Conservation (phyloP, 495 filamentous ascomycete species). For the Clohesyomyces aquaticus region DNA sequence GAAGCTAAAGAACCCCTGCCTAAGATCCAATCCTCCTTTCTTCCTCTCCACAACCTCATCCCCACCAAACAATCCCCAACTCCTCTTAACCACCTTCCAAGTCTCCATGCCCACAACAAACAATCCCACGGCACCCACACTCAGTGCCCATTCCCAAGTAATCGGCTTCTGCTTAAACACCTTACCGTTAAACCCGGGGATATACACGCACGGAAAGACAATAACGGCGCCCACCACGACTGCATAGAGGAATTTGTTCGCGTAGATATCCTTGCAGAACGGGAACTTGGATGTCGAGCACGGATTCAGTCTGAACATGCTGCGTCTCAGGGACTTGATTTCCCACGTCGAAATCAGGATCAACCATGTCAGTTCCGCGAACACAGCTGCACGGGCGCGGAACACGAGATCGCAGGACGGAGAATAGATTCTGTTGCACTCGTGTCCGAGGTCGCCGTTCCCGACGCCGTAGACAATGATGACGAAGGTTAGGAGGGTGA, state of each 20-base stretch:
- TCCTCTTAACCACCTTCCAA: constrained; percentile 58
- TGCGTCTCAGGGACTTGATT: constrained; percentile 45
- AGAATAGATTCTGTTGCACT: constrained; percentile 62
- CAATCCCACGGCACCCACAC: constrained; percentile 55
- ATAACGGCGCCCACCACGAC: constrained; percentile 63
- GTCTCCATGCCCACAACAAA: constrained; percentile 64
- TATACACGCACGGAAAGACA: constrained; percentile 71
- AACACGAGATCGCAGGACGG: constrained; percentile 50
- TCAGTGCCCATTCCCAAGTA: constrained; percentile 71
- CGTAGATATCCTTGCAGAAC: constrained; percentile 64
- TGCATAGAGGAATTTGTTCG: constrained; percentile 68
- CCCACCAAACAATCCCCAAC: constrained; percentile 6
- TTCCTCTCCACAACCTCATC: not conserved
- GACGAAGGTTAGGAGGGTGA: constrained; percentile 67
- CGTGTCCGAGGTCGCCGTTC: constrained; percentile 59
- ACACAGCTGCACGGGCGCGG: constrained; percentile 71
- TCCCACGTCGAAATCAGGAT: constrained; percentile 62
- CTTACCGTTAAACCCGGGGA: constrained; percentile 65
- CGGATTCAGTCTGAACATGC: no score
- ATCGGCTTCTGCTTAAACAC: constrained; percentile 74
- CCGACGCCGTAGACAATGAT: constrained; percentile 67
- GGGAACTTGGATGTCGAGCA: no score
- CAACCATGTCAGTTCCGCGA: constrained; percentile 70
- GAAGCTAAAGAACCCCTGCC: no score
- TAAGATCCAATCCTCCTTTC: no score